Evolutionary conservation across 169 alveolate species (phyloP).

Genomic region (Cryptosporidium ubiquitum): DNA sequence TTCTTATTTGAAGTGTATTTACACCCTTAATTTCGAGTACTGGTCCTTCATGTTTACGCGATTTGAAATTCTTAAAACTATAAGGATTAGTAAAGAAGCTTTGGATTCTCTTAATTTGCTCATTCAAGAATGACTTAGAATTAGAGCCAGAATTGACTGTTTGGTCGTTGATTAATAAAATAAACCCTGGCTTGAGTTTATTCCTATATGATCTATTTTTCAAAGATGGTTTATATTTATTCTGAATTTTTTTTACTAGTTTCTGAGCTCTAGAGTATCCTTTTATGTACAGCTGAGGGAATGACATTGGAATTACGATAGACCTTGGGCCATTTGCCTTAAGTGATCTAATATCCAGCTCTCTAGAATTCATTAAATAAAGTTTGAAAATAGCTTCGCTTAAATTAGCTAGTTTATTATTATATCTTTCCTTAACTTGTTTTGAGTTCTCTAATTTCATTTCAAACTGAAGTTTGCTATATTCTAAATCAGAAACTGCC

Average conservation of each 20-base stretch:
- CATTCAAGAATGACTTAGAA: not conserved
- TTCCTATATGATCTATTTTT: slow-evolving; percentile 51
- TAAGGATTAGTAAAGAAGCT: slow-evolving; percentile 63
- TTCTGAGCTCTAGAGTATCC: slow-evolving; percentile 64
- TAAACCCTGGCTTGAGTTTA: slow-evolving; percentile 53
- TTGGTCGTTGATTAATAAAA: slow-evolving; percentile 32
- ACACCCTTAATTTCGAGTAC: slow-evolving; percentile 60
- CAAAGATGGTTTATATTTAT: slow-evolving; percentile 36
- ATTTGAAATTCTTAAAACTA: slow-evolving; percentile 51
- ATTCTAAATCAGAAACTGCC: slow-evolving; percentile 55
- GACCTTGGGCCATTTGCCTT: slow-evolving; percentile 69
- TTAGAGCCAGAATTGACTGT: not conserved
- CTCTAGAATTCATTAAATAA: slow-evolving; percentile 48
- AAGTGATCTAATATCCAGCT: slow-evolving; percentile 38
- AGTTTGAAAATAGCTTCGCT: slow-evolving; percentile 53
- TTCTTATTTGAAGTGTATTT: slow-evolving; percentile 27
- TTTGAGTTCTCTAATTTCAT: slow-evolving; percentile 45
- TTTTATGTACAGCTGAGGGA: slow-evolving; percentile 65
- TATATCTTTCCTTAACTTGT: slow-evolving; percentile 47
- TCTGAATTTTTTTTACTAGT: slow-evolving; percentile 40
- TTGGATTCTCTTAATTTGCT: slow-evolving; percentile 42
- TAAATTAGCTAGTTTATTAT: slow-evolving; percentile 1
- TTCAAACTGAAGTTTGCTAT: slow-evolving; percentile 58
- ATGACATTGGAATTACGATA: slow-evolving; percentile 64
- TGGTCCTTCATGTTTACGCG: slow-evolving; percentile 54